Evolutionary conservation across 1,284 basidiomycete species (phyloP).

Genomic region (Porogramme epimiltina): DNA sequence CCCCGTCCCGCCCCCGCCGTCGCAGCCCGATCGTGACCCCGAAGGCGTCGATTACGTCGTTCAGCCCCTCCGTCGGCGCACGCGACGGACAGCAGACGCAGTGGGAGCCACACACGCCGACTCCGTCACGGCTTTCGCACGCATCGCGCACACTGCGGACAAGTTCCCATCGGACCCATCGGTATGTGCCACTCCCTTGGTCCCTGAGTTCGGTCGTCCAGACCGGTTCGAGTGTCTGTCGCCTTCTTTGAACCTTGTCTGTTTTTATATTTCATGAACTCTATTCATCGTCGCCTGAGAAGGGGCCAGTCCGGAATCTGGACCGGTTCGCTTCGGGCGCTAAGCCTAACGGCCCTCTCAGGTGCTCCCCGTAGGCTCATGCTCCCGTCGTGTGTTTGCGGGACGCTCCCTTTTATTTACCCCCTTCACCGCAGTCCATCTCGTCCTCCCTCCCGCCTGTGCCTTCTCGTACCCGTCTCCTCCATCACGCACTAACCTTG

Average conservation of each 20-base stretch:
- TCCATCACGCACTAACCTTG: slow-evolving; percentile 19
- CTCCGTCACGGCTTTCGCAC: slow-evolving; percentile 28
- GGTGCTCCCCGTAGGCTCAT: slow-evolving; percentile 10
- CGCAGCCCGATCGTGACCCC: slow-evolving; percentile 20
- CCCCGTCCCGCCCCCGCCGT: slow-evolving; percentile 4
- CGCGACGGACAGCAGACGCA: slow-evolving; percentile 7
- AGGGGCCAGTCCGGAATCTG: slow-evolving; percentile 23
- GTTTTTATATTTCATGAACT: slow-evolving; percentile 22
- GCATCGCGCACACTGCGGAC: slow-evolving; percentile 16
- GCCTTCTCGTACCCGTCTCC: slow-evolving; percentile 14
- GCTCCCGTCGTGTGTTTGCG: slow-evolving; percentile 17
- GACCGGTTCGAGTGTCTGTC: slow-evolving; percentile 17
- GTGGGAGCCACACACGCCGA: slow-evolving; percentile 25
- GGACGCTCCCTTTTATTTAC: slow-evolving; percentile 16
- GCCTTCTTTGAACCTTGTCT: background rate
- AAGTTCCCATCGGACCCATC: slow-evolving; percentile 27
- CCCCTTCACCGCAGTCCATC: slow-evolving; percentile 22
- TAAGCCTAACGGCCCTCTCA: too few species aligned
- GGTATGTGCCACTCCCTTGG: slow-evolving; percentile 26
- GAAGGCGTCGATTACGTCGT: slow-evolving; percentile 22
- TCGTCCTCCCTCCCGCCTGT: slow-evolving; percentile 17
- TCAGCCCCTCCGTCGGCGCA: slow-evolving; percentile 13
- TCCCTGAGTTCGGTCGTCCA: slow-evolving; percentile 11
- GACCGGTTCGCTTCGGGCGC: slow-evolving; percentile 25
- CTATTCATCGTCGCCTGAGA: slow-evolving; percentile 25